Base-by-base conservation (phyloP, 2,329 filamentous ascomycete species). In the Thermomyces lanuginosus region DNA sequence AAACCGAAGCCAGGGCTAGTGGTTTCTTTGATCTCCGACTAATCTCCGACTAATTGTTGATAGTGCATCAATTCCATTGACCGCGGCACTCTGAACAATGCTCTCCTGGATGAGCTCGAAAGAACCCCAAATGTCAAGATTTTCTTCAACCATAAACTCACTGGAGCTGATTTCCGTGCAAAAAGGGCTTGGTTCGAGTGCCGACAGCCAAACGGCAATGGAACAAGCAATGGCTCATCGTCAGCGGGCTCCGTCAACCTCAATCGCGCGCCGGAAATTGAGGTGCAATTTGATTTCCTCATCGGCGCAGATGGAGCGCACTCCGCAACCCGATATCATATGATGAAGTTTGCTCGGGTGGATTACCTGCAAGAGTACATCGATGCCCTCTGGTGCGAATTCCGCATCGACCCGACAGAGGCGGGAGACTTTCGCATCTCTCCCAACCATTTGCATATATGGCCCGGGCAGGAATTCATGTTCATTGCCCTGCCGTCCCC, bases 331-430 rank as follows among this genome's bases (percentile, higher is more conserved):
- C 68, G 89, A 27, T 91, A 82, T 48, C 83, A 95, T 46, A 61
- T 98, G 56, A 98, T 98, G 86, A 95, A 95, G 56, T 93, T 71
- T 43, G 69, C 76, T 1, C 72, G 78, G 7, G 81, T 95, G 70
- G 72, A 89, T 54, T 98, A 92, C 46, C 66, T 78, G 41, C 89
- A 98, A 48, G 72, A 82, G 42, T 98, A 98, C 51, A 89, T 98
- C 46, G 86, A 95, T 51, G 89, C 84, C 0, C 58, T 95, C 4
- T 98, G 89, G 89, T 95, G 86, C 51, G 89, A 98, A 47, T 95
- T 98, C 47, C 73, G 73, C 26, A 82, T 98, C 34, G 61, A 68
- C 11, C 64, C 79, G 7, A 45, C 53, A 0, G 37, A 48, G 5
- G 40, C 45, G 14, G 60, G 61, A 12, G 58, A 63, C 23, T 95